A percentile compares a stretch with the other conserved stretches of the same genome.
Conservation (phyloP, 768 basidiomycete species). For the Suillus plorans region DNA sequence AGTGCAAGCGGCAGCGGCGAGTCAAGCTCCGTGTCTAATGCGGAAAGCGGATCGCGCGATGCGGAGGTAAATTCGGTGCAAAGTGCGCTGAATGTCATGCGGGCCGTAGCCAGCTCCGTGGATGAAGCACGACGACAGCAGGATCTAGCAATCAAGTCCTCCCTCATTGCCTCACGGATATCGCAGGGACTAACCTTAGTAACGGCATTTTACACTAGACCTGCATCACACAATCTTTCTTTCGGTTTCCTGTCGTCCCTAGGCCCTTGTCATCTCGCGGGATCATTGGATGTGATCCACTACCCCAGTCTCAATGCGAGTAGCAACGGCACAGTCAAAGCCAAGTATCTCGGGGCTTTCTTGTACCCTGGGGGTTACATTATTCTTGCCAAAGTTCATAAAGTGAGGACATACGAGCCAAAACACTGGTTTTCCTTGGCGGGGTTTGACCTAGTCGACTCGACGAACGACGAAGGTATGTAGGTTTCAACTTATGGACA, state of each 20-base stretch:
- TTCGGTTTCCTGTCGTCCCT: slow-evolving; percentile 69
- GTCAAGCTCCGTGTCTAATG: neutral
- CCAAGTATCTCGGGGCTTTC: slow-evolving; percentile 90
- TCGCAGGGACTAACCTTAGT: slow-evolving; percentile 34
- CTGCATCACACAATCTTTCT: slow-evolving; percentile 41
- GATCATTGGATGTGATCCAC: slow-evolving; percentile 86
- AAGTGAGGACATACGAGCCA: slow-evolving; percentile 80
- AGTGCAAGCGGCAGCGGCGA: slow-evolving; percentile 1
- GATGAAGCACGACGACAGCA: slow-evolving; percentile 76
- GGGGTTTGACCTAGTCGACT: slow-evolving; percentile 69
- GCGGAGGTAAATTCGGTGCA: slow-evolving; percentile 18
- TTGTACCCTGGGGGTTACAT: slow-evolving; percentile 85
- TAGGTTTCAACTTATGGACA: slow-evolving; percentile 12
- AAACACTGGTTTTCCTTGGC: slow-evolving; percentile 84
- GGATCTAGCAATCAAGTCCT: slow-evolving; percentile 64
- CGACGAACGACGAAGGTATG: slow-evolving; percentile 74
- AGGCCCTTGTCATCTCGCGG: slow-evolving; percentile 76
- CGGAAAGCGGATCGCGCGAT: neutral
- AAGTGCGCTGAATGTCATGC: slow-evolving; percentile 69
- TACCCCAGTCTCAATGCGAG: slow-evolving; percentile 47
- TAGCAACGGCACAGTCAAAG: slow-evolving; percentile 54
- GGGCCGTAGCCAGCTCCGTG: slow-evolving; percentile 71
- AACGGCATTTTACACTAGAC: slow-evolving; percentile 26
- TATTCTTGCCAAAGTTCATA: slow-evolving; percentile 82
- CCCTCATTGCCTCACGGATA: slow-evolving; percentile 69